phyloP scores from a whole-genome alignment of 768 basidiomycete genomes.

The Phylloporus sp. region DNA sequence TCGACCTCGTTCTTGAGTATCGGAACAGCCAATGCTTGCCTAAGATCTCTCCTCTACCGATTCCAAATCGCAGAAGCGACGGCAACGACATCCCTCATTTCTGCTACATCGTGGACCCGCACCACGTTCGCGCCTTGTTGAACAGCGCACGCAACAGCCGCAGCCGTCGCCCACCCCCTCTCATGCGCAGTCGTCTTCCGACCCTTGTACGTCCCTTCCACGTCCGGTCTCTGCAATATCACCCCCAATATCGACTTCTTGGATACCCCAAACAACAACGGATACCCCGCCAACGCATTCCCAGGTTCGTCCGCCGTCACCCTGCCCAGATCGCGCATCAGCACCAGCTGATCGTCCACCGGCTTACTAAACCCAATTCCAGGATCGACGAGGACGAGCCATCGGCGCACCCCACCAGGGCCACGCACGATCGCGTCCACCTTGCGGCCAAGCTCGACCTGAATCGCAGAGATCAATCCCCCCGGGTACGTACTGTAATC shows the following conservation, averaged over 20 bases:
- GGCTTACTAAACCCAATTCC: constrained; percentile 95
- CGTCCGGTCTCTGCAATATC: constrained; percentile 49
- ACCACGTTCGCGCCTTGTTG: constrained; percentile 71
- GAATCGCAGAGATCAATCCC: constrained; percentile 61
- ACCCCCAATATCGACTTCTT: constrained; percentile 81
- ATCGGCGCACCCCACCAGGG: constrained; percentile 70
- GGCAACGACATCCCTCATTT: constrained; percentile 69
- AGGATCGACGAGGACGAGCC: constrained; percentile 89
- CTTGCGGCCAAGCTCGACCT: constrained; percentile 65
- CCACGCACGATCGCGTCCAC: constrained; percentile 63
- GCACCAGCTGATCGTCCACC: constrained; percentile 62
- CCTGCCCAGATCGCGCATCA: constrained; percentile 51
- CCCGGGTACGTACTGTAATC: constrained; percentile 49
- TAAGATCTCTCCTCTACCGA: too few relatives aligned
- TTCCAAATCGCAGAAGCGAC: constrained; percentile 62
- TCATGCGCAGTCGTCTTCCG: constrained; percentile 60
- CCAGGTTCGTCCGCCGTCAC: constrained; percentile 42
- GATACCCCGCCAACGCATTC: constrained; percentile 57
- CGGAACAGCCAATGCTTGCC: too few relatives aligned
- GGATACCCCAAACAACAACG: constrained; percentile 73
- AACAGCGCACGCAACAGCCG: constrained; percentile 67
- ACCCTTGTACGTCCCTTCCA: constrained; percentile 38
- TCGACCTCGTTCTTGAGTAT: not conserved
- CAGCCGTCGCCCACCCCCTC: constrained; percentile 75
- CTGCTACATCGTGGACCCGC: constrained; percentile 76